Conservation (phyloP, 2,329 filamentous ascomycete genomes). For the Phialophora macrospora region DNA sequence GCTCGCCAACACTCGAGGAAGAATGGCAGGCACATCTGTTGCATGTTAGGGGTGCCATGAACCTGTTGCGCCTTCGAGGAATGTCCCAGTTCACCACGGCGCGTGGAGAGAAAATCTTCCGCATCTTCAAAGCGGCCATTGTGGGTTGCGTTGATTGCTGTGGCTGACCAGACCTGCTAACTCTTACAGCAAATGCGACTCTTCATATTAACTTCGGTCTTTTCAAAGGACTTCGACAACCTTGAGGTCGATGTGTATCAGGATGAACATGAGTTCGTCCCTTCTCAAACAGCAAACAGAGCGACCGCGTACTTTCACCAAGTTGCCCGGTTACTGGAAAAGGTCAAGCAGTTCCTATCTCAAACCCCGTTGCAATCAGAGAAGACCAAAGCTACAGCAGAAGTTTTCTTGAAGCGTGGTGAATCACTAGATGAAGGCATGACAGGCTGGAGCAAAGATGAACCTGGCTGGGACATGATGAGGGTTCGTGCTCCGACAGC, state of each 20-base stretch:
- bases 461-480: constrained; percentile 38
- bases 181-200: constrained; percentile 36
- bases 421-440: constrained; percentile 32
- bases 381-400: not conserved
- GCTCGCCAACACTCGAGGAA: constrained; percentile 26
- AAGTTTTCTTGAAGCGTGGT: constrained; percentile 28
- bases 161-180: constrained; percentile 3
- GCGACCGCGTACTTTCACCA: constrained; percentile 35
- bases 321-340: constrained; percentile 34
- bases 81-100: constrained; percentile 34
- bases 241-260: constrained; percentile 37
- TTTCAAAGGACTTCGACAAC: constrained; percentile 35
- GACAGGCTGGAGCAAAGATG: constrained; percentile 35
- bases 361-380: not conserved
- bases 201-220: constrained; percentile 36
- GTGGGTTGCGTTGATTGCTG: constrained; percentile 10
- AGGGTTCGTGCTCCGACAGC: constrained; percentile 22
- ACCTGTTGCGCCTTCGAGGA: constrained; percentile 34
- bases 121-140: constrained; percentile 38
- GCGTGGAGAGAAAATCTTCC: constrained; percentile 36
- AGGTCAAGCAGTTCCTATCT: constrained; percentile 29
- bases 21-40: constrained; percentile 38
- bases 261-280: constrained; percentile 38
- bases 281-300: constrained; percentile 35
- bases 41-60: constrained; percentile 38